phyloP scores from a whole-genome alignment of 202 grass and related monocot genomes.

The Schoenoplectus tabernaemontani region DNA sequence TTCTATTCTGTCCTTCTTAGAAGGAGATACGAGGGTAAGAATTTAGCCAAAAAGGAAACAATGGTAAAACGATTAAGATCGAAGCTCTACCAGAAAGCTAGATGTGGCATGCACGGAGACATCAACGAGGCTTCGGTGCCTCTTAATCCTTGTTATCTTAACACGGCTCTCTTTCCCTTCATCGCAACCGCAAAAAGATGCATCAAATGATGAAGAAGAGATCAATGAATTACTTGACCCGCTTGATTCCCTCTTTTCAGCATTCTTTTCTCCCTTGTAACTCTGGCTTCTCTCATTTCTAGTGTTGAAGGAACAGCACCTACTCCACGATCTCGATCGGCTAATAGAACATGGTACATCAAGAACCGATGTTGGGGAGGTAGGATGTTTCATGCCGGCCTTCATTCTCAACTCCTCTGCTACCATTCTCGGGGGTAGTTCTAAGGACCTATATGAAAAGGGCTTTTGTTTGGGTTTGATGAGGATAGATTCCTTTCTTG shows the following conservation, averaged over 20 bases:
- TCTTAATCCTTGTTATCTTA: conserved; percentile 32
- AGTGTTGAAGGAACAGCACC: not conserved
- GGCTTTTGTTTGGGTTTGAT: not conserved
- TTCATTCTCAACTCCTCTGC: conserved; percentile 11
- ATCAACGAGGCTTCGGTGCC: conserved; percentile 11
- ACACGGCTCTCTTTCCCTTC: not conserved
- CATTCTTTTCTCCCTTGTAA: not conserved
- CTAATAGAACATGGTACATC: not conserved
- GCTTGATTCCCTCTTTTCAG: not conserved
- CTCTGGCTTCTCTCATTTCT: not conserved
- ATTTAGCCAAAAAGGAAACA: not conserved
- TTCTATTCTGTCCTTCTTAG: not conserved
- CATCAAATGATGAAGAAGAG: not conserved
- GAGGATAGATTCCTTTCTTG: not conserved
- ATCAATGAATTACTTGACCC: not conserved
- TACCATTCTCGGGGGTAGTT: conserved; percentile 27
- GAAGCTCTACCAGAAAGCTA: conserved; percentile 7
- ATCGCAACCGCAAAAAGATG: not conserved
- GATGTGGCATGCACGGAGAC: conserved; percentile 6
- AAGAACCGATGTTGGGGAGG: conserved; percentile 10
- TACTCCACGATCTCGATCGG: not conserved
- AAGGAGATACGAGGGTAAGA: not conserved
- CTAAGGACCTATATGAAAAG: not conserved
- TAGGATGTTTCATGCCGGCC: not conserved
- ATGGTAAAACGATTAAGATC: not conserved